A percentile compares a stretch with the other conserved stretches of the same genome.
These are phyloP conservation scores for Mortierella sp. DNA, from an alignment of 371 early-diverging fungal genomes.

Conservation along the genomic window DNA sequence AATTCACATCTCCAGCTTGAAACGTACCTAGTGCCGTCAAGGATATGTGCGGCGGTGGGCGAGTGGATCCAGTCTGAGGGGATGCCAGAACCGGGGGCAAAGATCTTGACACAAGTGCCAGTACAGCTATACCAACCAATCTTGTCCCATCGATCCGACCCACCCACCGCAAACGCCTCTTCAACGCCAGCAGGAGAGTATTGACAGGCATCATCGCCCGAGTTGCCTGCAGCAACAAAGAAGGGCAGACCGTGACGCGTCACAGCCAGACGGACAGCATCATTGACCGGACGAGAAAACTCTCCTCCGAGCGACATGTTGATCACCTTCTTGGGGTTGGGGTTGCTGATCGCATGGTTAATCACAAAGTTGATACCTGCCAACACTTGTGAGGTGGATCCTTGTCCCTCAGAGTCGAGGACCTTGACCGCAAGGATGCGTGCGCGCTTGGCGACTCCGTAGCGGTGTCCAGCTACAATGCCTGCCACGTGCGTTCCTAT, in stretches of 20 bases:
- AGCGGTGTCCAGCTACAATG: conserved; percentile 64
- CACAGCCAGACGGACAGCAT: conserved; percentile 65
- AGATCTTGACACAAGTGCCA: conserved; percentile 70
- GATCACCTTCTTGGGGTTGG: conserved; percentile 59
- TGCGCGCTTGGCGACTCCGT: conserved; percentile 72
- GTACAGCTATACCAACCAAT: conserved; percentile 67
- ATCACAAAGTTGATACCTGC: conserved; percentile 66
- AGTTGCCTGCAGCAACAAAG: conserved; percentile 83
- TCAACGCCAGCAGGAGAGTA: conserved; percentile 74
- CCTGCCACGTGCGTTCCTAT: conserved; percentile 72
- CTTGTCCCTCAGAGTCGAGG: conserved; percentile 68
- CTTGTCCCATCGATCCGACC: conserved; percentile 64
- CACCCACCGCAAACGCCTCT: conserved; percentile 80
- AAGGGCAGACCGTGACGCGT: conserved; percentile 57
- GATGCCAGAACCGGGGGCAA: conserved; percentile 66
- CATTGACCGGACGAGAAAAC: conserved; percentile 59
- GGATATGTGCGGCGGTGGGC: conserved; percentile 46
- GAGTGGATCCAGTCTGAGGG: conserved; percentile 63
- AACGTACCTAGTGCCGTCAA: conserved; percentile 75
- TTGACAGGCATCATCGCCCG: conserved; percentile 73
- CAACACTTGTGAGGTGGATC: conserved; percentile 73
- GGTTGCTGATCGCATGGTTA: conserved; percentile 44
- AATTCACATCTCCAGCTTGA: background rate
- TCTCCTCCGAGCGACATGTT: conserved; percentile 77
- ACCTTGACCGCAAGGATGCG: conserved; percentile 72